A percentile compares a stretch with the other conserved stretches of the same genome.
Conservation (phyloP, 225 moss, liverwort and hornwort genomes). For the Pseudoscleropodium purum region DNA sequence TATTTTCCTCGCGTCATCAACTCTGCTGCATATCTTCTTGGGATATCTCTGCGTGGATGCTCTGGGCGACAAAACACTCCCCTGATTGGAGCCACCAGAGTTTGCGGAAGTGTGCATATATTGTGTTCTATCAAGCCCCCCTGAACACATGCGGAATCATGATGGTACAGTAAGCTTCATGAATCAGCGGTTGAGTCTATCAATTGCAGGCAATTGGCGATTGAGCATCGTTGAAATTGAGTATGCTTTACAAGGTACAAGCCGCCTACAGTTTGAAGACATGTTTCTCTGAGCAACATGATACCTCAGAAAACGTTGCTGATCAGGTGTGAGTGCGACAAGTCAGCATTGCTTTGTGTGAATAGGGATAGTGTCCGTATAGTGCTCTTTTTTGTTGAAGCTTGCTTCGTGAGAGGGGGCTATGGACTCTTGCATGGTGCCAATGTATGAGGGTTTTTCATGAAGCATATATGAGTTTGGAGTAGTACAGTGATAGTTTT, state of each 20-base stretch:
- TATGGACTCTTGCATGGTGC: slow-evolving; percentile 7
- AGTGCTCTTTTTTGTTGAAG: slow-evolving; percentile 1
- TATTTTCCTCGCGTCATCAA: not conserved
- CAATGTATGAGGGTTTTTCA: not conserved
- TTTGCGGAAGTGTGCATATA: slow-evolving; percentile 24
- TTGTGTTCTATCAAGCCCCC: slow-evolving; percentile 5
- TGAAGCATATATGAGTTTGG: slow-evolving; percentile 8
- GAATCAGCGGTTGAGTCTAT: slow-evolving; percentile 8
- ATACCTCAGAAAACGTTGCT: not conserved
- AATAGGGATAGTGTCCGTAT: slow-evolving; percentile 14
- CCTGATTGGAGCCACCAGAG: slow-evolving; percentile 7
- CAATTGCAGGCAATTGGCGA: slow-evolving; percentile 2
- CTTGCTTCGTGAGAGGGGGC: slow-evolving; percentile 3
- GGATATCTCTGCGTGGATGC: not conserved
- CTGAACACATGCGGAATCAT: not conserved
- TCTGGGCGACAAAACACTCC: not conserved
- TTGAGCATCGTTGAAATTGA: not conserved
- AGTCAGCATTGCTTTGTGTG: slow-evolving; percentile 13
- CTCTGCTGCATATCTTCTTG: slow-evolving; percentile 1
- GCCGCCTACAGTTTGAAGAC: slow-evolving; percentile 8
- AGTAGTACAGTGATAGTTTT: slow-evolving; percentile 15
- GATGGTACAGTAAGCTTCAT: not conserved
- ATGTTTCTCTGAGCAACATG: not conserved
- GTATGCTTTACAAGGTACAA: not conserved
- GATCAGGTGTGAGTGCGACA: not conserved